Base-by-base conservation (phyloP, 1,284 basidiomycete species). In the Ceratorhiza oryzae-sativae region DNA sequence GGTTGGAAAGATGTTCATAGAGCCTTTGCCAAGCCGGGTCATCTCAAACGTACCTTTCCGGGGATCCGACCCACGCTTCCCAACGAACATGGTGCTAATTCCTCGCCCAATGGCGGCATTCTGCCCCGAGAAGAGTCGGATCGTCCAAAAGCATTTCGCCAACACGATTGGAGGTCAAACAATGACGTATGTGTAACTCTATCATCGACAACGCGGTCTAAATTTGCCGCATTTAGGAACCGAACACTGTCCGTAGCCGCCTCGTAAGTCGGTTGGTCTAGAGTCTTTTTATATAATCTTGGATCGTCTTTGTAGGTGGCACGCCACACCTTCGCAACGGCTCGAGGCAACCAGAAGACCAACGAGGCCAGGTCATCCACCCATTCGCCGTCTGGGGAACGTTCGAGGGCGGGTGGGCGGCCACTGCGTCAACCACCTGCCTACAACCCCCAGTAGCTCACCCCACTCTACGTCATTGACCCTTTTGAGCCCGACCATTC, bases 381-480 rank as follows among this genome's bases (percentile, higher is more conserved):
- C 55, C 63, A 67, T 27, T 53, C 63, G 48, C 34, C 49, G 34
- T 41, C 63, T 10, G 36, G 49, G 5, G 49, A 67, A 27, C 36
- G 55, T 41, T 12, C 55, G 20, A 67, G 42, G 34, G 49, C 27
- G 20, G n/a, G 41, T 23, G 56, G 41, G 13, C 34, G 30, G 5
- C 56, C 56, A 12, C 56, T 36, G 2, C 56, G 56, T 13, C 56
- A 58, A 36, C 56, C 56, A 18, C 56, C 56, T 15, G 34, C 41
- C 20, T 36, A 58, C 13, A 39, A 58, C 20, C 34, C 56, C 32
- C 15, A 58, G 34, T 58, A 58, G 18, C 23, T 49, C 8, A 4
- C 25, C 27, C n/a, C 18, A 9, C 23, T 8, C 48, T 27, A 49
- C 25, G 8, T 2, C 20, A n/a, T 6, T 49, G 48, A 18, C 20